Evolutionary conservation across 257 asterid species (phyloP), one percentile per base, ranked within the genome.

Genomic region (Apocynum venetum): DNA sequence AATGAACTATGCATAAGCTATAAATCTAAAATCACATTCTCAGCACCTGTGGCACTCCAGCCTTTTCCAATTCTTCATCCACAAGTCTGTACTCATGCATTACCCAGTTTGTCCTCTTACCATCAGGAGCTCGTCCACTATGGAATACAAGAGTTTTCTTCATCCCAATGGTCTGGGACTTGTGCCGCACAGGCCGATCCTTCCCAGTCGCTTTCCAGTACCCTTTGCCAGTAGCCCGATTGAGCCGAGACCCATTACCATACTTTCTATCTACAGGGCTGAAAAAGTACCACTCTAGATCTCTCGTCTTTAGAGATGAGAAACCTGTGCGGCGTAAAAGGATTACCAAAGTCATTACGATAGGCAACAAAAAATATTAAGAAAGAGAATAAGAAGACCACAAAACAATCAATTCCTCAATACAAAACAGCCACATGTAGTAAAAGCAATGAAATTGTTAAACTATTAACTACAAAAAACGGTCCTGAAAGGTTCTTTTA

Each of bases 171-270:
- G 89, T 84, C 63, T 81, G 83, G 65, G 78, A 78, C 75, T 91
- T 88, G 73, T 94, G 98, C 4, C 89, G 91, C 31, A 94, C 98
- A 0, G 87, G 76, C 64, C 98, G 88, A 72, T 94, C 98, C 80
- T 92, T 94, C 35, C 98, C 98, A 12, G 98, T 94, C 1, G 98
- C 98, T 80, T 94, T 94, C 98, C 98, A 94, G 72, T 92, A 94
- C 2, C 98, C 98, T 79, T 87, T 81, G 17, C 97, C 98, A 4
- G 98, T 94, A 75, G 98, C 98, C 0, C 98, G 93, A 78, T 94
- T 94, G 80, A 94, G 91, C 15, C 98, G 88, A 76, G 98, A 92
- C 77, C 97, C 98, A 55, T 92, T 92, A 20, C 97, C 97, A 12
- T 94, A 92, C 88, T 94, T 94, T 82, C 94, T 82, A 79, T 94